phyloP scores from a whole-genome alignment of 2,329 filamentous ascomycete species.

The Ampelomyces quisqualis region DNA sequence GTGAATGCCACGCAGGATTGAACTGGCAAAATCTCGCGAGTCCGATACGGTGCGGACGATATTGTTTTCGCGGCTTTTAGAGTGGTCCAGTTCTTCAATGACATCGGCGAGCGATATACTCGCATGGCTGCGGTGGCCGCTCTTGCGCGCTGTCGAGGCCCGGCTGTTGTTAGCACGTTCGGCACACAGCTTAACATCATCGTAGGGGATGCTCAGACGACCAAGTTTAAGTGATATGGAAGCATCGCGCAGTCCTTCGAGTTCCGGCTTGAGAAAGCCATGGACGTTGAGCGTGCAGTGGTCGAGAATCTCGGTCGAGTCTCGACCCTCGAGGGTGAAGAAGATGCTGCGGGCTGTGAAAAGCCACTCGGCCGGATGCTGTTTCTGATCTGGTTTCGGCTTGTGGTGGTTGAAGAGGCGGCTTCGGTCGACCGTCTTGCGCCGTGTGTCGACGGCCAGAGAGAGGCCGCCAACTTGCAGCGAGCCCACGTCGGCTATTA shows the following conservation, averaged over 20 bases:
- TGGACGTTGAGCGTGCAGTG: conserved; percentile 87
- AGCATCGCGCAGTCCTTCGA: conserved; percentile 85
- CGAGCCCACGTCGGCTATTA: conserved; percentile 77
- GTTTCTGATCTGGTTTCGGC: conserved; percentile 55
- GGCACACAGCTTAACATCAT: conserved; percentile 71
- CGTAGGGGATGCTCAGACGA: conserved; percentile 83
- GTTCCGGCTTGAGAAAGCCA: conserved; percentile 79
- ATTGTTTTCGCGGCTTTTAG: conserved; percentile 65
- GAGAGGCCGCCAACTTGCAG: conserved; percentile 83
- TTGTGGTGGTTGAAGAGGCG: conserved; percentile 75
- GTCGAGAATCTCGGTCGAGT: conserved; percentile 86
- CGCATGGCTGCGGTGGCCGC: conserved; percentile 36
- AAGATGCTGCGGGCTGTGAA: conserved; percentile 80
- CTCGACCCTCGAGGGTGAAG: conserved; percentile 80
- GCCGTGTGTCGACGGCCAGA: conserved; percentile 84
- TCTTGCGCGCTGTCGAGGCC: conserved; percentile 17
- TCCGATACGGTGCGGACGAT: conserved; percentile 84
- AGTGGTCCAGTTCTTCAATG: conserved; percentile 70
- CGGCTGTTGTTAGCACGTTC: conserved; percentile 55
- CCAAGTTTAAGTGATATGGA: conserved; percentile 89
- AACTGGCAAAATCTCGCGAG: conserved; percentile 88
- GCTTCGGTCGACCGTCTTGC: conserved; percentile 86
- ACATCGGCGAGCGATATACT: conserved; percentile 70
- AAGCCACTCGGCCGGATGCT: conserved; percentile 88
- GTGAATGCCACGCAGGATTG: conserved; percentile 86